Evolutionary conservation across 1,284 basidiomycete genomes (phyloP).

Genomic region (Paramarasmius palmivorus): DNA sequence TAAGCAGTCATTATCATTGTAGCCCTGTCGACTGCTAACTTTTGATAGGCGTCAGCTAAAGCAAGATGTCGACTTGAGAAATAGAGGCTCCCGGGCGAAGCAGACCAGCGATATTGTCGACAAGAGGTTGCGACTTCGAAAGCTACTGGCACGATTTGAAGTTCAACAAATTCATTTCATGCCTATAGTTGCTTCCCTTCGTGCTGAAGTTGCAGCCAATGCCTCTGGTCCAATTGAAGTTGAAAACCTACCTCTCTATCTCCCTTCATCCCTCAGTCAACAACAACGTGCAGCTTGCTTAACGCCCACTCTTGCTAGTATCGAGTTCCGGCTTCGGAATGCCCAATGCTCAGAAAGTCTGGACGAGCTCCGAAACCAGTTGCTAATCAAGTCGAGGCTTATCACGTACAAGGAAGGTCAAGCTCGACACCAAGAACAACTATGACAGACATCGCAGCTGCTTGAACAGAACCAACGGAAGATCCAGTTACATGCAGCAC

Average conservation of each 20-base stretch:
- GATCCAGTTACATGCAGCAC: background rate
- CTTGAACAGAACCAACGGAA: constrained; percentile 3
- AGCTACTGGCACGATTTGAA: too few relatives aligned
- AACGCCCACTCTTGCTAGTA: background rate
- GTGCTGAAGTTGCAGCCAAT: too few relatives aligned
- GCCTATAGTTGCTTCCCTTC: too few relatives aligned
- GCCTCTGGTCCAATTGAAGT: background rate
- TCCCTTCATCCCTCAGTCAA: constrained; percentile 3
- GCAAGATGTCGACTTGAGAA: too few relatives aligned
- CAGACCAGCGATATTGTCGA: too few relatives aligned
- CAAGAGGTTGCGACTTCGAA: too few relatives aligned
- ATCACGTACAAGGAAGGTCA: constrained; percentile 6
- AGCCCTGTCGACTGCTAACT: too few relatives aligned
- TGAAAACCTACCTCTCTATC: constrained; percentile 5
- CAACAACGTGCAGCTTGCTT: background rate
- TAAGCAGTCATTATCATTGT: constrained; percentile 5
- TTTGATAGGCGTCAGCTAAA: too few relatives aligned
- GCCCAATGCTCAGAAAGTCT: constrained; percentile 2
- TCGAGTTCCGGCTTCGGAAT: constrained; percentile 6
- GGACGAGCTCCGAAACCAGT: constrained; percentile 5
- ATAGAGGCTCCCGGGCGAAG: too few relatives aligned
- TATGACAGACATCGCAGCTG: background rate
- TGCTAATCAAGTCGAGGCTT: constrained; percentile 5
- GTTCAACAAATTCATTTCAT: too few relatives aligned
- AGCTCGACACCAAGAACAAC: constrained; percentile 2